Percentiles rank a stretch among this genome's conserved stretches.
Evolutionary conservation across 2,329 filamentous ascomycete genomes (phyloP).

Genomic region (Aspergillus sp.): DNA sequence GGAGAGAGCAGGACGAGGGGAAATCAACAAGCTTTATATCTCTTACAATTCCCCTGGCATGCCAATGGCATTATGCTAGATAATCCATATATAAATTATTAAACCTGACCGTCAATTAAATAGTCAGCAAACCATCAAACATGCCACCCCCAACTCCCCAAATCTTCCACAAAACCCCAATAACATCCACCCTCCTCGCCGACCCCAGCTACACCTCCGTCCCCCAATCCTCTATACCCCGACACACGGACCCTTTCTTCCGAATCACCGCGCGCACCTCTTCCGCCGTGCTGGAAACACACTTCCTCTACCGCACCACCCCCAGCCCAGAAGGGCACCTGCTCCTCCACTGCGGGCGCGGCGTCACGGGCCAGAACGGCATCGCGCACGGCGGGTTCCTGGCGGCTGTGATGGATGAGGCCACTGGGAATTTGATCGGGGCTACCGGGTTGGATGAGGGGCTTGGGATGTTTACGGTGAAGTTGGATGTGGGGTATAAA

Average conservation of each 20-base stretch:
- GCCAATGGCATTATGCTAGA: too few relatives aligned
- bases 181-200: neutral
- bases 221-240: neutral
- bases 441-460: constrained; percentile 2
- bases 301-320: neutral
- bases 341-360: constrained; percentile 7
- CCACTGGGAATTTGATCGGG: neutral
- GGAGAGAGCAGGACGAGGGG: neutral
- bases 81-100: too few relatives aligned
- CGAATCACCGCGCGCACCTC: neutral
- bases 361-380: neutral
- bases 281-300: neutral
- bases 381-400: constrained; percentile 15
- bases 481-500: constrained; percentile 1
- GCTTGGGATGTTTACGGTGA: constrained; percentile 8
- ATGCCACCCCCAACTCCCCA: neutral
- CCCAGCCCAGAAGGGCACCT: constrained; percentile 1
- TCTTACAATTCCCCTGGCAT: too few relatives aligned
- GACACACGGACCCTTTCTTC: neutral
- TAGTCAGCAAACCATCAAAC: neutral
- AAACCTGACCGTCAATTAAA: too few relatives aligned
- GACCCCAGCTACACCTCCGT: neutral
- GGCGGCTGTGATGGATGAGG: constrained; percentile 11
- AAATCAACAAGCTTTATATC: neutral
- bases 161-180: neutral